Base-by-base conservation (phyloP, 305 asterid species). In the Stenogyne calaminthoides region DNA sequence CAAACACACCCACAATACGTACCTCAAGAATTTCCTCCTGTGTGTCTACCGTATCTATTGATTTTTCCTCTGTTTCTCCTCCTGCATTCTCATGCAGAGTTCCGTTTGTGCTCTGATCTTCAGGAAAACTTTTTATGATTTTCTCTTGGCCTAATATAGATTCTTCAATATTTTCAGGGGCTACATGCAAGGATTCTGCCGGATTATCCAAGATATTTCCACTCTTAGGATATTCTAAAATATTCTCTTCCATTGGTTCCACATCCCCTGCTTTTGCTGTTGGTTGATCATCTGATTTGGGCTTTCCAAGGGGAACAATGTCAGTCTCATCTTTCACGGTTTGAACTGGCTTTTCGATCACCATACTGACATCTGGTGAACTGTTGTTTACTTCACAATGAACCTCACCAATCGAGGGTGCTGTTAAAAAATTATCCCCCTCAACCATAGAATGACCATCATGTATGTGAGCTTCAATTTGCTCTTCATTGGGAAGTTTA, bases 341-440 rank as follows among this genome's bases (percentile, higher is more conserved):
- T 60, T 77, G 76, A 57, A 60, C 67, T 49, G 65, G 70, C 58
- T 42, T 67, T 70, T 80, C 89, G 27, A 58, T 67, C 52, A 60
- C 70, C 59, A 63, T 32, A 71, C 29, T 49, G 68, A 72, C 66
- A 39, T 78, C 71, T 56, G 76, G 39, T 46, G 82, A 46, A 75
- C 47, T 72, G 51, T 27, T 62, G 37, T 69, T 74, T 76, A 68
- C 78, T 67, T 82, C 84, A 63, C 51, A 46, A 65, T 74, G 69
- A 79, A 49, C 85, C 70, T 84, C 73, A 54, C 58, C 73, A 75
- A 25, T 74, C 18, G 77, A 79, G 76, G 85, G 76, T 65, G 84
- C 57, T 78, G 19, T 65, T 61, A 70, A 81, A 85, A 84, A 56
- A n/a, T 22, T 61, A 61, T 76, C 83, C 10, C n/a, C 84, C 75